phyloP scores from a whole-genome alignment of 352 stramenopile genomes.

The Pythium coloratum region DNA sequence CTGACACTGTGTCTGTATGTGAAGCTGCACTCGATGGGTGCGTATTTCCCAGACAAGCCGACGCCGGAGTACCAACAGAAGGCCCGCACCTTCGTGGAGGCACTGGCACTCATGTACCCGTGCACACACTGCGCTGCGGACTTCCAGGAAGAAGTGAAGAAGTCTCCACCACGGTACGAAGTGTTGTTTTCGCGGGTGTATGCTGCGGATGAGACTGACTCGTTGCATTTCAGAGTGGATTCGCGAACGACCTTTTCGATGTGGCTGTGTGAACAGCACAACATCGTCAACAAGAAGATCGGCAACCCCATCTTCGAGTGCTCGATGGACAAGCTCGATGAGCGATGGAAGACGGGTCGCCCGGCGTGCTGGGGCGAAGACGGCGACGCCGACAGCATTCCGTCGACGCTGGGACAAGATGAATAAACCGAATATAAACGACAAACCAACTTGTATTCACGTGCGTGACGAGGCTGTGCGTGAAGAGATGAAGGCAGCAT shows the following conservation, averaged over 20 bases:
- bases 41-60: slow-evolving; percentile 97
- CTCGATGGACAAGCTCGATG: slow-evolving; percentile 91
- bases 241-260: slow-evolving; percentile 92
- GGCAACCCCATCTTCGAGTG: slow-evolving; percentile 94
- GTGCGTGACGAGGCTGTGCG: no score
- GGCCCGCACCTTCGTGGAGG: slow-evolving; percentile 89
- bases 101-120: slow-evolving; percentile 92
- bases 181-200: neutral
- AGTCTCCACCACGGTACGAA: slow-evolving; percentile 88
- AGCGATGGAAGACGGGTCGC: slow-evolving; percentile 93
- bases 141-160: slow-evolving; percentile 94
- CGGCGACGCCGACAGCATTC: slow-evolving; percentile 32
- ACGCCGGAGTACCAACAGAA: slow-evolving; percentile 88
- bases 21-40: slow-evolving; percentile 92
- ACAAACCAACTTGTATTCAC: neutral
- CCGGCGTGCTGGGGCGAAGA: slow-evolving; percentile 83
- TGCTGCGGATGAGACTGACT: neutral
- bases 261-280: slow-evolving; percentile 98
- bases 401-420: slow-evolving; percentile 36
- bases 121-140: slow-evolving; percentile 94
- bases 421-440: slow-evolving; percentile 14
- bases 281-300: slow-evolving; percentile 97
- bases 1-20: slow-evolving; percentile 9
- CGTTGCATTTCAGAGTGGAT: slow-evolving; percentile 63
- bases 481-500: neutral